Percentiles rank a stretch among this genome's conserved stretches.
Conservation (phyloP, 768 basidiomycete species). For the Russula brevipes region DNA sequence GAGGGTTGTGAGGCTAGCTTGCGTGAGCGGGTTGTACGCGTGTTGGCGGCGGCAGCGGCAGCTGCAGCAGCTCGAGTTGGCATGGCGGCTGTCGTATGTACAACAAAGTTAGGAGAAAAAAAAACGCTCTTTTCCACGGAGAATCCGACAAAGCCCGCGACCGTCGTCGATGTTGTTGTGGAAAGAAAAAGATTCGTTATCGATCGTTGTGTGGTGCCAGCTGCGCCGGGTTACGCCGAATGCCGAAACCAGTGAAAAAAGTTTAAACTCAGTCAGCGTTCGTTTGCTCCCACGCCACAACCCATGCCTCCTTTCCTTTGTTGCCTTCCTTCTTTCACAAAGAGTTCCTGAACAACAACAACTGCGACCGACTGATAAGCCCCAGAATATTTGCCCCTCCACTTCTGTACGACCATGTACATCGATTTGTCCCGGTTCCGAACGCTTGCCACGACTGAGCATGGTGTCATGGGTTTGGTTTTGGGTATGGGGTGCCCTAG, state of each 20-base stretch:
- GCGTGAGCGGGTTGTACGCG: slow-evolving; percentile 22
- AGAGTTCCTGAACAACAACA: no score
- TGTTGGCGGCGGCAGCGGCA: slow-evolving; percentile 14
- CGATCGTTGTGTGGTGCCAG: slow-evolving; percentile 1
- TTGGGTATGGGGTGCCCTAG: no score
- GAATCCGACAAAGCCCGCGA: neutral
- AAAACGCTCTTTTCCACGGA: neutral
- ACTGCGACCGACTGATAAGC: neutral
- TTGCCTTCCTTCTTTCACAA: neutral
- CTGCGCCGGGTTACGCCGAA: neutral
- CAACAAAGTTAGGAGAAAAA: neutral
- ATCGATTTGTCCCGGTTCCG: no score
- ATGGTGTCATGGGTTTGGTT: no score
- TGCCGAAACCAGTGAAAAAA: neutral
- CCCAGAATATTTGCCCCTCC: neutral
- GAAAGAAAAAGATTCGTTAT: slow-evolving; percentile 8
- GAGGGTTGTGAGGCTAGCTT: neutral
- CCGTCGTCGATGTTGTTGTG: neutral
- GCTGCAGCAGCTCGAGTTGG: slow-evolving; percentile 17
- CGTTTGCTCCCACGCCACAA: slow-evolving; percentile 16
- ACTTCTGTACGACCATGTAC: neutral
- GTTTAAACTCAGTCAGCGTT: slow-evolving; percentile 10
- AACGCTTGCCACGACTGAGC: no score
- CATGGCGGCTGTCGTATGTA: slow-evolving; percentile 6
- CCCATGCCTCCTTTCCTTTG: no score